Evolutionary conservation across 139 green algal species (phyloP).

Genomic region (Asterochloris sp.): DNA sequence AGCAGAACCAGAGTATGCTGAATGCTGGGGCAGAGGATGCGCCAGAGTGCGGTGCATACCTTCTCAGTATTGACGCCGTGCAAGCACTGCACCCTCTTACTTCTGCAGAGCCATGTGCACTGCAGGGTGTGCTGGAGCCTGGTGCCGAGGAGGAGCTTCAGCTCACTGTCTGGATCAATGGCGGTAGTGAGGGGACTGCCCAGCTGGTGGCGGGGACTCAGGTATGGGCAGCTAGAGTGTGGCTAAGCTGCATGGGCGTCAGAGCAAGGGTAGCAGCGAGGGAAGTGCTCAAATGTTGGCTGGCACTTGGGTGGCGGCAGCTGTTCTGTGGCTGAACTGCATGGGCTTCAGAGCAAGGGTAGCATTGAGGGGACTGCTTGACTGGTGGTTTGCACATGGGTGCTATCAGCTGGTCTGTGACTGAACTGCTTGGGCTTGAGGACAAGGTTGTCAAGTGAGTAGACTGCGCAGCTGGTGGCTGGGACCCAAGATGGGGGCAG

Average conservation of each 20-base stretch:
- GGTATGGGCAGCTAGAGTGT: conserved; percentile 27
- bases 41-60: too few relatives aligned
- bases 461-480: too few relatives aligned
- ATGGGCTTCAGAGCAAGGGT: conserved; percentile 12
- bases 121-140: conserved; percentile 22
- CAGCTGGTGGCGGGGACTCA: conserved; percentile 12
- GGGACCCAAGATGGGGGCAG: too few relatives aligned
- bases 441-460: conserved; percentile 57
- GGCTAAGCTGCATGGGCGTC: conserved; percentile 58
- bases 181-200: conserved; percentile 10
- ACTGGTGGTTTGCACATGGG: conserved; percentile 10
- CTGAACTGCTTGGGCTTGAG: conserved; percentile 56
- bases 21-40: too few relatives aligned
- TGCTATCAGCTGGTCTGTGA: conserved; percentile 28
- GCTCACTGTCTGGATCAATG: conserved; percentile 11
- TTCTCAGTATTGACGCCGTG: too few relatives aligned
- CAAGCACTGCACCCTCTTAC: too few relatives aligned
- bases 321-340: too few relatives aligned
- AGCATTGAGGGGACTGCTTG: conserved; percentile 8
- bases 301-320: too few relatives aligned
- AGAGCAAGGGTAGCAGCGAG: conserved; percentile 52
- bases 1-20: too few relatives aligned
- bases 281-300: too few relatives aligned
- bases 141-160: conserved; percentile 2
- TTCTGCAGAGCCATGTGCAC: too few relatives aligned